Evolutionary conservation across 768 basidiomycete species (phyloP), one percentile per base, ranked within the genome.

Genomic region (Suillus americanus): DNA sequence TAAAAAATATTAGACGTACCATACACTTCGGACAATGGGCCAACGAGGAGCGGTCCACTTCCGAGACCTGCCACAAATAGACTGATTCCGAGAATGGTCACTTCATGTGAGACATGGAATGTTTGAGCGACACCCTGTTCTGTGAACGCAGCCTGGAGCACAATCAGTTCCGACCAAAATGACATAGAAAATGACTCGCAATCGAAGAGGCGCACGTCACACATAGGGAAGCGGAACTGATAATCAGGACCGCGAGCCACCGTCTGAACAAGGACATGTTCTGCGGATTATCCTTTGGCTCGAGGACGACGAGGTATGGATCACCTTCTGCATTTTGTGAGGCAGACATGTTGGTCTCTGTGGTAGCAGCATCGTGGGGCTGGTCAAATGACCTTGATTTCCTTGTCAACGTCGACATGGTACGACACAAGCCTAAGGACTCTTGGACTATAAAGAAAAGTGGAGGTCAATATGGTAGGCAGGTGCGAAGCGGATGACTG

Each of bases 161-260:
- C 40, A 38, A 46, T 50, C n/a, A 33, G 25, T 51, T 12, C n/a
- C 6, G 23, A 45, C 4, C 14, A 62, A 14, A 16, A 16, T 33
- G 20, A 55, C 40, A 43, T 61, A 7, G 0, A 8, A 5, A 3
- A 33, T 9, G 16, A 79, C 86, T 46, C 62, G 85, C 87, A 71
- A 86, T 78, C 1, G 85, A 86, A 1, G 86, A 88, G 14, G 83
- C 82, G 69, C 81, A 84, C 1, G 86, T 83, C 6, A 82, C 83
- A 62, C 84, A 85, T 13, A 83, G 75, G 5, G 83, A 78, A 12
- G 81, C 81, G 3, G 77, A 74, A 41, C 82, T 79, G 62, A 86
- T 84, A 7, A 81, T 75, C 3, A 79, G 63, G 7, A 86, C 82
- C 7, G 78, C 74, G 28, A 81, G 61, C 86, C 86, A 86, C 67